phyloP scores from a whole-genome alignment of 495 filamentous ascomycete species.

The Opeltia flavorubescens region DNA sequence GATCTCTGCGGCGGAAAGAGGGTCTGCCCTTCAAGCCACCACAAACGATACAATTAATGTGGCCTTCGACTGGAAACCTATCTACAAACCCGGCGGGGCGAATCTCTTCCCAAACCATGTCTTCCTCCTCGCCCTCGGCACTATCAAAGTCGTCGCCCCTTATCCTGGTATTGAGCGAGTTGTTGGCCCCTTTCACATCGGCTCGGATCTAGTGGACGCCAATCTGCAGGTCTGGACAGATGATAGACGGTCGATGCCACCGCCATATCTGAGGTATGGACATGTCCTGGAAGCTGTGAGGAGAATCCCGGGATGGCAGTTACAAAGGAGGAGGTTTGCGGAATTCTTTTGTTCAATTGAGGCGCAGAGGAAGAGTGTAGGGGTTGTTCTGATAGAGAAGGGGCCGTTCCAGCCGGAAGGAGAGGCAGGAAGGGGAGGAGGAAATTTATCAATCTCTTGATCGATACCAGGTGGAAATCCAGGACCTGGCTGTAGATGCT shows the following conservation, averaged over 20 bases:
- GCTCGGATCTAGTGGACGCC: background rate
- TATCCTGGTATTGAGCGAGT: background rate
- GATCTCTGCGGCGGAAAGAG: background rate
- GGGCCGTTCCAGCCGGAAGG: background rate
- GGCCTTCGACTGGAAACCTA: background rate
- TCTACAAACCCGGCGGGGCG: constrained; percentile 1
- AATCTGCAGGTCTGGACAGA: background rate
- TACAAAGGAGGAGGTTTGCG: constrained; percentile 15
- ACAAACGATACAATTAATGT: background rate
- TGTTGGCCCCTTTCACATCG: background rate
- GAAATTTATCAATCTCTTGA: too few species aligned
- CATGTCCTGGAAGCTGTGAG: background rate
- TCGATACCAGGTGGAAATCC: too few species aligned
- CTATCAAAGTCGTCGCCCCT: constrained; percentile 1
- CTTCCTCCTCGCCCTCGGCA: constrained; percentile 2
- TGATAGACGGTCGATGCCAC: background rate
- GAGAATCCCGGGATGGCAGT: constrained; percentile 5
- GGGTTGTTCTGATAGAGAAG: background rate
- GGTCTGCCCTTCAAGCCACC: too few species aligned
- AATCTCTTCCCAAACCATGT: background rate
- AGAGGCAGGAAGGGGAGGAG: too few species aligned
- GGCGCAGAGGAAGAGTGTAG: background rate
- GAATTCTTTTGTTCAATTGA: constrained; percentile 4
- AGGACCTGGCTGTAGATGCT: too few species aligned
- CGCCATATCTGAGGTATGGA: background rate